These are phyloP conservation scores for Blakeslea trispora DNA, from an alignment of 371 early-diverging fungal genomes.

Conservation along the genomic window DNA sequence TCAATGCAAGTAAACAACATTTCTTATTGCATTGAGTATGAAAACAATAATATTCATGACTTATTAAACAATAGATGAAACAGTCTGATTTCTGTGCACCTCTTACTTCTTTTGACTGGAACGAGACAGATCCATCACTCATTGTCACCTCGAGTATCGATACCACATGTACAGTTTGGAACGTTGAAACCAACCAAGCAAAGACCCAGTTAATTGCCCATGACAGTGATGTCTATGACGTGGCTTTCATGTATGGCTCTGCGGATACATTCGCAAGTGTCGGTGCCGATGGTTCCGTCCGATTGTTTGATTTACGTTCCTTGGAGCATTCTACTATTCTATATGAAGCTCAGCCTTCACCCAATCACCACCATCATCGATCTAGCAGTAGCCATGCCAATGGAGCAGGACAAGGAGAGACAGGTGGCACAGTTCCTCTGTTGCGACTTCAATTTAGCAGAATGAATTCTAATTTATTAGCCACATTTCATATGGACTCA, in stretches of 20 bases:
- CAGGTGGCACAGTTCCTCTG: constrained; percentile 57
- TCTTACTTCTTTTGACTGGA: constrained; percentile 97
- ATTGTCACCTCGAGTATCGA: constrained; percentile 93
- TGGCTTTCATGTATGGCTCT: constrained; percentile 83
- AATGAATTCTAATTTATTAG: constrained; percentile 85
- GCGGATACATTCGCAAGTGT: constrained; percentile 94
- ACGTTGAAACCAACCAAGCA: constrained; percentile 88
- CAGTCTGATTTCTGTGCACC: constrained; percentile 82
- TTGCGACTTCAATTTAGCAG: constrained; percentile 88
- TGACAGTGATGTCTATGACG: constrained; percentile 96
- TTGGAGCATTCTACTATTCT: constrained; percentile 95
- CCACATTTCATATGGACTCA: constrained; percentile 88
- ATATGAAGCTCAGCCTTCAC: constrained; percentile 83
- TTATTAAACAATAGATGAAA: constrained; percentile 55
- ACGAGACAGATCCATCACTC: constrained; percentile 78
- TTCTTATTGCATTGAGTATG: too few species aligned
- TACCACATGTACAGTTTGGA: constrained; percentile 98
- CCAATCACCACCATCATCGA: constrained; percentile 19
- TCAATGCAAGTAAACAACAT: constrained; percentile 54
- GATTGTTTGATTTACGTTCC: constrained; percentile 93
- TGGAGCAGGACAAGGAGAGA: too few species aligned
- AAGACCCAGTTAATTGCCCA: constrained; percentile 98
- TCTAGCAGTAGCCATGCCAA: too few species aligned
- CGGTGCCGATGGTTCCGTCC: constrained; percentile 96
- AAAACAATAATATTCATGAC: too few species aligned